Base-by-base conservation (phyloP, 2,329 filamentous ascomycete species). In the Zasmidium citrigriseum region DNA sequence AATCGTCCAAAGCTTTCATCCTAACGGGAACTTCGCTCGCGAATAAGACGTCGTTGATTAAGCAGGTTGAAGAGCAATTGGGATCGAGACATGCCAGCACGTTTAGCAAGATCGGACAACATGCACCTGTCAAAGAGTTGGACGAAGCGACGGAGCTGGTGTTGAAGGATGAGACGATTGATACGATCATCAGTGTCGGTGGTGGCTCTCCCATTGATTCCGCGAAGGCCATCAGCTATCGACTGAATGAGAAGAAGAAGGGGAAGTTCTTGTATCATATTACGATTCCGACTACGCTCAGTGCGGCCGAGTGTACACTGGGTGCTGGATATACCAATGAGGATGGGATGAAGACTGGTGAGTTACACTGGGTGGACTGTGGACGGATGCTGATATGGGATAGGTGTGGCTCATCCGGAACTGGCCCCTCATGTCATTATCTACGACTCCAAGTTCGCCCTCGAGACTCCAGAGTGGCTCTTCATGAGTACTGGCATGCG, bases 181-280 rank as follows among this genome's bases (percentile, higher is more conserved):
- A 85, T 66, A 84, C 82, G 0, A 76, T 85, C 46, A 81, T 86
- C 58, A 77, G 73, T 46, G 77, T 85, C 18, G 83, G 82, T 4
- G 83, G 83, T 16, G 83, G 83, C 25, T 78, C 74, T 16, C 82
- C 82, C 1, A 85, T 85, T 58, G 82, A 85, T 61, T 75, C 72
- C 18, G 77, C 78, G 18, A 81, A 82, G 68, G 76, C 77, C 4
- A 78, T 82, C 49, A 74, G 72, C 4, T 77, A 78, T 65, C 76
- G 77, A 16, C 64, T 75, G 16, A 73, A 79, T 58, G 74, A 80
- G 57, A 73, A 71, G 54, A 65, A 64, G 24, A 52, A 58, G 11
- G 68, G 70, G 9, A 76, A 73, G 57, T 80, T 73, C 69, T 70
- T 82, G 9, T 71, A 74, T 29, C 78, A 79, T 63, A 76, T 82